These are phyloP conservation scores for Pestalotiopsis sp. DNA, from an alignment of 2,329 filamentous ascomycete species.

Conservation along the genomic window DNA sequence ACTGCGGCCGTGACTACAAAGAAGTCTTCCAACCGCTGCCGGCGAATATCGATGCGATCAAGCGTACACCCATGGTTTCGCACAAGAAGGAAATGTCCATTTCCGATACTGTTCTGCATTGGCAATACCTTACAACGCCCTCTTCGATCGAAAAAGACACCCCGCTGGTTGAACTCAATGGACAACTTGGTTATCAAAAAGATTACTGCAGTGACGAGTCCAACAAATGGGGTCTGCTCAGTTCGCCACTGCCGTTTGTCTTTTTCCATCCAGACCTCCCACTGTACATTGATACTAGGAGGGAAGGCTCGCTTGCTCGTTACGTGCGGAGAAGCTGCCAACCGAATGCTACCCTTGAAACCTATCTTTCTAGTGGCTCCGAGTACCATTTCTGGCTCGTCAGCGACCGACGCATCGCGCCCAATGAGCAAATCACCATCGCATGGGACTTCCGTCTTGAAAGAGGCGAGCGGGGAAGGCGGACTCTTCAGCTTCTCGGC, in stretches of 20 bases:
- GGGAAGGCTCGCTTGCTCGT: conserved; percentile 82
- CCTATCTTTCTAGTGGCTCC: conserved; percentile 75
- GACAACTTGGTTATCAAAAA: conserved; percentile 73
- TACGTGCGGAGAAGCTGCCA: conserved; percentile 92
- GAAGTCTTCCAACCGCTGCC: conserved; percentile 70
- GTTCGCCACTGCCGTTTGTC: conserved; percentile 71
- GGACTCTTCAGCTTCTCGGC: conserved; percentile 63
- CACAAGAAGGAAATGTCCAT: conserved; percentile 48
- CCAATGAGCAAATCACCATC: conserved; percentile 65
- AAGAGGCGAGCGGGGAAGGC: conserved; percentile 51
- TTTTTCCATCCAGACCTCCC: conserved; percentile 89
- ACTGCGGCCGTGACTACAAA: conserved; percentile 64
- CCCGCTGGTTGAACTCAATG: conserved; percentile 73
- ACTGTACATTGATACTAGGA: conserved; percentile 85
- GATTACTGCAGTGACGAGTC: conserved; percentile 69
- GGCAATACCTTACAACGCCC: conserved; percentile 65
- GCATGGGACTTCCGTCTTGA: conserved; percentile 70
- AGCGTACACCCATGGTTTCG: conserved; percentile 52
- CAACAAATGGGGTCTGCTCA: conserved; percentile 71
- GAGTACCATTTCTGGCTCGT: conserved; percentile 94
- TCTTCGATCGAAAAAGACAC: conserved; percentile 58
- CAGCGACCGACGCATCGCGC: conserved; percentile 74
- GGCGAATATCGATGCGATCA: conserved; percentile 44
- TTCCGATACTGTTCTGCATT: conserved; percentile 64
- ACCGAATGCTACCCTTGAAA: conserved; percentile 87